phyloP scores from a whole-genome alignment of 768 basidiomycete genomes.

The Pleurotus cornucopiae region DNA sequence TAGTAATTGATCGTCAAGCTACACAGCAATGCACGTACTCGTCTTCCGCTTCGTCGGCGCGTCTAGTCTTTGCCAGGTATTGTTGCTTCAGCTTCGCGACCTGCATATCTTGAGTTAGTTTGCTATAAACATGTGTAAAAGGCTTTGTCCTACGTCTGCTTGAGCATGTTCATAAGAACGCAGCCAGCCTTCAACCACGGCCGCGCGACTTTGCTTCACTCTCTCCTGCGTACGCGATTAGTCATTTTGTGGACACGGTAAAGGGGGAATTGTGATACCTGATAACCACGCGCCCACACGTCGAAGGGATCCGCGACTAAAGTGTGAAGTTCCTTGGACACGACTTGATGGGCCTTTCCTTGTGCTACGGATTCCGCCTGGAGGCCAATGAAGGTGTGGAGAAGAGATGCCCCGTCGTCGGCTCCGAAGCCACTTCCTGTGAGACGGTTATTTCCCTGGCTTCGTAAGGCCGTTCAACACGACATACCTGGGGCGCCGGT shows the following conservation, averaged over 20 bases:
- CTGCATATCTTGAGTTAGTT: neutral
- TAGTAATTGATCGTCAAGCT: constrained; percentile 13
- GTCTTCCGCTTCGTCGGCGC: constrained; percentile 90
- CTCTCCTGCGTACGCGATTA: constrained; percentile 43
- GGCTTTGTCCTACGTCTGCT: constrained; percentile 30
- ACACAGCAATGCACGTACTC: constrained; percentile 56
- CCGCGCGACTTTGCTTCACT: constrained; percentile 51
- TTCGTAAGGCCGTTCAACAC: neutral
- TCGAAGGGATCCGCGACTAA: constrained; percentile 80
- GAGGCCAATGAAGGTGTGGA: constrained; percentile 76
- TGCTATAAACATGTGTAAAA: neutral
- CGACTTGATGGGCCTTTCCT: constrained; percentile 67
- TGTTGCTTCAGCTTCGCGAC: constrained; percentile 71
- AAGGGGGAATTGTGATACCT: constrained; percentile 34
- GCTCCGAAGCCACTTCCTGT: constrained; percentile 62
- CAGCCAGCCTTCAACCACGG: constrained; percentile 64
- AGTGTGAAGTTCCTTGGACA: constrained; percentile 71
- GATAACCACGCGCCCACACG: constrained; percentile 73
- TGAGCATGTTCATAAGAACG: constrained; percentile 67
- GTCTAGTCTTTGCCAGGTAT: constrained; percentile 74
- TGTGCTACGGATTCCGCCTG: constrained; percentile 69
- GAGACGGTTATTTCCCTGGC: constrained; percentile 4
- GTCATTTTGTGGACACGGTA: constrained; percentile 10
- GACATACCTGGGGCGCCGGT: constrained; percentile 46
- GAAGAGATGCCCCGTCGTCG: constrained; percentile 84